Evolutionary conservation across 805 yeast genomes (phyloP), one percentile per base, ranked within the genome.

Genomic region (Saccharomyces jurei): DNA sequence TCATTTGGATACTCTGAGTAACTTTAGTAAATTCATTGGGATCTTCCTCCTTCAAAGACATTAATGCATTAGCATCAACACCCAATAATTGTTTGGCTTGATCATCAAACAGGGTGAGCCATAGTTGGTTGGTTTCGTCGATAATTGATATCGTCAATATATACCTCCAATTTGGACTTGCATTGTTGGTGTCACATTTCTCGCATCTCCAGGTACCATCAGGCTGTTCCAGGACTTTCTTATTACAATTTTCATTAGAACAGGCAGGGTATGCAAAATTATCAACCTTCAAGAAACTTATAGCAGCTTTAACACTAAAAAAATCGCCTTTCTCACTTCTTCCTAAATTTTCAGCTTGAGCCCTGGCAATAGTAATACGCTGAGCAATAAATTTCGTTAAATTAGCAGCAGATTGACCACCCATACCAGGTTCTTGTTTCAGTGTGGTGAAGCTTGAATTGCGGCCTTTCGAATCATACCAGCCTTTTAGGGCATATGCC

Each of bases 201-300:
- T 91, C 98, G 76, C 99, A 94, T 70, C 96, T 82, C 96, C 96
- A 91, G 17, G 84, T 76, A 13, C 86, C 89, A 64, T 81, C 85
- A 31, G 81, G 76, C 53, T 80, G 84, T 64, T 88, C 88, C 48
- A 86, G 74, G 30, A 90, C 89, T 72, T 94, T 94, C 66, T 90
- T 84, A 68, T 84, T 84, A 75, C 99, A 94, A 46, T 79, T 82
- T 49, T 82, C 85, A 49, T 79, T 75, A 36, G 79, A 74, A 72
- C 99, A 94, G 8, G 98, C 94, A 14, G 98, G 96, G 69, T 94
- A 94, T 49, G 88, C 81, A 68, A 91, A 83, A 61, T 80, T 86
- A 58, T 89, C 95, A 21, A 85, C 79, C 69, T 83, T 84, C 52
- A 90, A 73, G 63, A 77, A 86, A 53, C 82, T 79, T 46, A 94